Base-by-base conservation (phyloP, 2,329 filamentous ascomycete species). In the Corinectria fuckeliana region DNA sequence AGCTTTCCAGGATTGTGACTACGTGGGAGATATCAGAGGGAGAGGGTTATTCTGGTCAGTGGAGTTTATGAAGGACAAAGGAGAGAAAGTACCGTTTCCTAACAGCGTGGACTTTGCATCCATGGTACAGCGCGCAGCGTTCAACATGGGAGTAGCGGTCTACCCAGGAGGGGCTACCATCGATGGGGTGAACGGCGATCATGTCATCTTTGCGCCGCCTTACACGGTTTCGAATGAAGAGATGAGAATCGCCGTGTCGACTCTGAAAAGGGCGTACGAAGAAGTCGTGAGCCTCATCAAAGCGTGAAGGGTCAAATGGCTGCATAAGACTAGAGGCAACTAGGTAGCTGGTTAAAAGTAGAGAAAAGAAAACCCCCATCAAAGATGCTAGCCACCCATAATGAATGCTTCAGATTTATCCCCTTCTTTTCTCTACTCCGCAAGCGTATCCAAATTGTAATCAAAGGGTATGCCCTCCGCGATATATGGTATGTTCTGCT, bases 201-300 rank as follows among this genome's bases (percentile, higher is more conserved):
- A 91, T 71, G 78, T 92, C 26, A 80, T 93, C 23, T 68, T 93
- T 10, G 84, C 89, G 1, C 91, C 91, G 5, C 82, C 90, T 1
- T 92, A 87, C 74, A 91, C 85, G 42, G 80, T 88, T 20, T 85
- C 81, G 1, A 64, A 69, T 3, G 62, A 62, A 7, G 65, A 73
- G 49, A 52, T 73, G 50, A 54, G 4, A 10, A 41, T 3, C 13
- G 13, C 30, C n/a, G 30, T 32, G 30, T 32, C 11, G 30, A 32
- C 30, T 5, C 11, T 32, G 30, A 32, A n/a, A 6, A 32, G 30
- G 30, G 30, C 30, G 30, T 32, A 32, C 30, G 30, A 32, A 4
- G 30, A 32, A 10, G 30, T 32, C 11, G 30, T 32, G 4, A 32
- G 3, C 11, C 13, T 32, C 30, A 1, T 32, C 30, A 32, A 32